phyloP scores from a whole-genome alignment of 2,329 filamentous ascomycete species.

The Penicillium sp. region DNA sequence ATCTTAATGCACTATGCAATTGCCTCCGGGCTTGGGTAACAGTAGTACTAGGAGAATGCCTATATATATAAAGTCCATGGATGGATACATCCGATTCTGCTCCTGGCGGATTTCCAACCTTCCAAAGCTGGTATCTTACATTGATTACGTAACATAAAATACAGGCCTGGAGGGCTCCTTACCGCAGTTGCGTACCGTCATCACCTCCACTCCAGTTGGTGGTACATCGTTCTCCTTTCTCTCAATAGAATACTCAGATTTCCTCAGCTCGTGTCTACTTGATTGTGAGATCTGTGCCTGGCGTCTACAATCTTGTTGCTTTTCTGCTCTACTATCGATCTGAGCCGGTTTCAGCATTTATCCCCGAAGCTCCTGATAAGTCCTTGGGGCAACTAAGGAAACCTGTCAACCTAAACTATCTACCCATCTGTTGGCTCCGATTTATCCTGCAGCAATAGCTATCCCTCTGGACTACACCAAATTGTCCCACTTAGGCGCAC shows the following conservation, averaged over 20 bases:
- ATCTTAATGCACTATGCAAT: no score
- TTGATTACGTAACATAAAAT: slow-evolving; percentile 9
- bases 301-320: neutral
- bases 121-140: no score
- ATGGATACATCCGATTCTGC: no score
- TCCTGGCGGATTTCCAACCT: no score
- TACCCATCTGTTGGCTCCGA: neutral
- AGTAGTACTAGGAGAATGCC: no score
- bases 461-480: neutral
- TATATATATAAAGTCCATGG: no score
- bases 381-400: neutral
- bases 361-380: slow-evolving; percentile 3
- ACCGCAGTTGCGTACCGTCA: slow-evolving; percentile 15
- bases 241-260: slow-evolving; percentile 2
- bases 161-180: slow-evolving; percentile 7
- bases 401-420: slow-evolving; percentile 5
- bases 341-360: neutral
- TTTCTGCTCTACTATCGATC: neutral
- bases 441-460: neutral
- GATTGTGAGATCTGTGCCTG: neutral
- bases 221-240: slow-evolving; percentile 3
- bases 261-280: neutral
- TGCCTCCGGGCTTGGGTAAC: no score
- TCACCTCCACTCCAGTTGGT: slow-evolving; percentile 10
- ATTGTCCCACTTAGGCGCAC: neutral